Evolutionary conservation across 345 rosid species (phyloP), one percentile per base, ranked within the genome.

Genomic region (Combretum micranthum): DNA sequence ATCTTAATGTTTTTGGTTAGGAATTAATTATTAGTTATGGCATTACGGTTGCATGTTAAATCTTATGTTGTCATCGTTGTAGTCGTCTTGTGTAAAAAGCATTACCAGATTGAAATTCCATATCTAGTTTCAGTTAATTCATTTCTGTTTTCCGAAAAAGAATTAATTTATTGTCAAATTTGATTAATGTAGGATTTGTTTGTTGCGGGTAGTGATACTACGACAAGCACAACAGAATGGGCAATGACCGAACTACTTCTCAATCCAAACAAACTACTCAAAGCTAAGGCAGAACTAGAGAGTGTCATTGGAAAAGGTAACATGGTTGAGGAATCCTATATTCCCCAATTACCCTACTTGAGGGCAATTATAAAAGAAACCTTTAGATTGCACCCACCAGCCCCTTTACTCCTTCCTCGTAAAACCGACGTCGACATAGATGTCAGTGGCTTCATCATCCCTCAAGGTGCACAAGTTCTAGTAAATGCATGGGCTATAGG

Each of bases 201-300:
- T 37, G 19, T 56, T 1, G 79, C 64, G 0, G 79, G 72, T 0
- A 53, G 64, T 0, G 79, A 74, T 18, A 66, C 79, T 11, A 74
- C 72, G 0, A 21, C 72, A 15, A 60, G 56, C 61, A 63, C 75
- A 0, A 0, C 70, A 14, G 78, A 74, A 57, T 70, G 79, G 79
- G 67, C 69, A 1, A 74, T 74, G 69, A 55, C 59, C n/a, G 72
- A 72, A 50, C 48, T 72, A 15, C 52, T 72, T 16, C 63, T 18
- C 59, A 55, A 50, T 18, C 71, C 66, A 12, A 45, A 60, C 20
- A 67, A 60, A 53, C 53, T 67, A 22, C 13, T 17, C 6, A 60
- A 48, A 52, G 56, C 45, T 9, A 52, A 66, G 47, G 39, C 25
- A 0, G 61, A 65, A 59, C 64, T 74, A 23, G 52, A 53, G 16